phyloP scores from a whole-genome alignment of 2,329 filamentous ascomycete genomes.

The Capronia epimyces region DNA sequence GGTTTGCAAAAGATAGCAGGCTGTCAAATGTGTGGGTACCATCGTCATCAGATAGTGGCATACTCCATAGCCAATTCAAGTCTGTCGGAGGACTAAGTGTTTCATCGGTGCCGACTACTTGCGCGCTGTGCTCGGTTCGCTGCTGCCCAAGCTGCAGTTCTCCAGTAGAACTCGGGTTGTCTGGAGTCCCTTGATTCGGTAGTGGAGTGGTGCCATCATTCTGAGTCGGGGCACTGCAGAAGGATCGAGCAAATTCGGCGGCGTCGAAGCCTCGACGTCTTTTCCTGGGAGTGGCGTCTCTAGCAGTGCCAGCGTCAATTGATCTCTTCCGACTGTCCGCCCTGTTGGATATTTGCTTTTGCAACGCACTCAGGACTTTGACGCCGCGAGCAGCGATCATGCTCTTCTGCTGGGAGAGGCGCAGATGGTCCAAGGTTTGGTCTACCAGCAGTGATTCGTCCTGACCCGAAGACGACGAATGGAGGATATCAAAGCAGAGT shows the following conservation, averaged over 20 bases:
- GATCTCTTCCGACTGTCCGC: constrained; percentile 9
- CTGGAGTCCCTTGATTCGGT: background rate
- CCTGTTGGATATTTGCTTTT: constrained; percentile 11
- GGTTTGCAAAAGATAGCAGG: constrained; percentile 18
- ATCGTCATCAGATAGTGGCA: constrained; percentile 8
- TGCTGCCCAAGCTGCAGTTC: background rate
- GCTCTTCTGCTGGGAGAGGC: constrained; percentile 12
- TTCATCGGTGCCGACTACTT: background rate
- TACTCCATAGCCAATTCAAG: constrained; percentile 13
- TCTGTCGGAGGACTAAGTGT: constrained; percentile 7
- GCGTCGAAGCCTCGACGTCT: constrained; percentile 16
- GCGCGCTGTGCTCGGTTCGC: background rate
- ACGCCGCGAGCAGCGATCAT: constrained; percentile 23
- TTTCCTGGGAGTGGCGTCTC: constrained; percentile 6
- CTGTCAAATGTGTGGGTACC: constrained; percentile 16
- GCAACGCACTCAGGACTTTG: constrained; percentile 18
- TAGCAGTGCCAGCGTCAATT: background rate
- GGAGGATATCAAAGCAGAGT: constrained; percentile 35
- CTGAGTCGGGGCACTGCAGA: background rate
- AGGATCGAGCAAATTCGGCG: constrained; percentile 12
- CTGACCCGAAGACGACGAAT: constrained; percentile 30
- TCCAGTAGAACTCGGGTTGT: background rate
- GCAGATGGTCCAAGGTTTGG: constrained; percentile 13
- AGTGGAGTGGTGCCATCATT: background rate
- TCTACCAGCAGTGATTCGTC: constrained; percentile 10